phyloP scores from a whole-genome alignment of 2,329 filamentous ascomycete genomes.

The Sporothrix schenckii region DNA sequence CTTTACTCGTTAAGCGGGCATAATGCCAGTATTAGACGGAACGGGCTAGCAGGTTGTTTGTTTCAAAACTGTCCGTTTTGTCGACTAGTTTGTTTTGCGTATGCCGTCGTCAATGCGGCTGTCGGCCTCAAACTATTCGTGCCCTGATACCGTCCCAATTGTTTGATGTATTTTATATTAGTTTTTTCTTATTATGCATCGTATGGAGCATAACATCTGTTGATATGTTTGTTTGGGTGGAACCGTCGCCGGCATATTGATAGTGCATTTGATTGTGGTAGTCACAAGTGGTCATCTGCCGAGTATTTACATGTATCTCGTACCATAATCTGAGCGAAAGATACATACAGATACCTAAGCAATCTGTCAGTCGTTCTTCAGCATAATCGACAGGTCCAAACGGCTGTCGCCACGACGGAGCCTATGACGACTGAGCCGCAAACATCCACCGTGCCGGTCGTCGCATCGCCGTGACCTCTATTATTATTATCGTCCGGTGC shows the following conservation, averaged over 20 bases:
- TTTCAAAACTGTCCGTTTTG: neutral
- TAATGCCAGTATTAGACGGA: neutral
- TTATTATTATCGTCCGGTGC: neutral
- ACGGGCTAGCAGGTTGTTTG: neutral
- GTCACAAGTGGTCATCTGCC: neutral
- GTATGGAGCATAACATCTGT: neutral
- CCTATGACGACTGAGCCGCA: neutral
- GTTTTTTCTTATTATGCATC: no score
- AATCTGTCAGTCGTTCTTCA: slow-evolving; percentile 1
- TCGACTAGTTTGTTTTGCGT: slow-evolving; percentile 5
- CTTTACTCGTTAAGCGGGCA: neutral
- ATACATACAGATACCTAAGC: neutral
- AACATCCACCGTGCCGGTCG: neutral
- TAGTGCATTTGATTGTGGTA: neutral
- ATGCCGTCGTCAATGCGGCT: slow-evolving; percentile 11
- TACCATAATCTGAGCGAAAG: neutral
- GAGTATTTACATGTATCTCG: neutral
- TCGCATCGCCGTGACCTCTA: neutral
- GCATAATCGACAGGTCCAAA: neutral
- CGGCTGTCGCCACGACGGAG: slow-evolving; percentile 16
- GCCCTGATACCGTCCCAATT: neutral
- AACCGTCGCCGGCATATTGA: neutral
- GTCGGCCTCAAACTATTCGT: neutral
- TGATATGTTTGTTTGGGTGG: neutral
- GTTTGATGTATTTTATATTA: neutral